phyloP scores from a whole-genome alignment of 345 rosid genomes.

The Arabis alpina region DNA sequence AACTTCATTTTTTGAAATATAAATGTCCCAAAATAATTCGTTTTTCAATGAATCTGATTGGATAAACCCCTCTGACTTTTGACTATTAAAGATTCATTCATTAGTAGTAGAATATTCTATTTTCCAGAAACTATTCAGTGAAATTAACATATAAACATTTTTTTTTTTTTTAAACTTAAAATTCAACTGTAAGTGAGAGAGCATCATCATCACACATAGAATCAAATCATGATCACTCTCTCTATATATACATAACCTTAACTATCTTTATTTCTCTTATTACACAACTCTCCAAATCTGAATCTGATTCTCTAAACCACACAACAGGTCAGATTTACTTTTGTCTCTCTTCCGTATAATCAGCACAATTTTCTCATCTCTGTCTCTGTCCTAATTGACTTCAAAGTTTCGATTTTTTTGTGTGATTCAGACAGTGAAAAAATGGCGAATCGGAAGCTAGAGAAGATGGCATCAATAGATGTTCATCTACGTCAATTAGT shows the following conservation, averaged over 20 bases:
- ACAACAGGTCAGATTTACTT: conserved; percentile 15
- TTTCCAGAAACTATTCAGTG: neutral
- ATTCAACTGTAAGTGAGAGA: too few species aligned
- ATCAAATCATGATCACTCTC: conserved; percentile 12
- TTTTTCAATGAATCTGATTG: neutral
- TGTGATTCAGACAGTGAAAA: conserved; percentile 9
- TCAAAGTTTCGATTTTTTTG: conserved; percentile 3
- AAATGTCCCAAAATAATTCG: neutral
- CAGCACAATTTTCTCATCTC: conserved; percentile 22
- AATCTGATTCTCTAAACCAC: conserved; percentile 30
- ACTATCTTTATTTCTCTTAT: conserved; percentile 2
- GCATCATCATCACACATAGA: too few species aligned
- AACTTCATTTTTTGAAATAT: too few species aligned
- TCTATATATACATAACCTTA: conserved; percentile 25
- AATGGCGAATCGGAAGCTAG: conserved; percentile 66
- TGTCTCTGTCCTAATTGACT: conserved; percentile 18
- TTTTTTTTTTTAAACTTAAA: too few species aligned
- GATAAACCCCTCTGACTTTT: neutral
- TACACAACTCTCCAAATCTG: conserved; percentile 26
- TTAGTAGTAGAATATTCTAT: conserved; percentile 2
- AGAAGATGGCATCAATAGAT: conserved; percentile 95
- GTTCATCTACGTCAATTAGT: conserved; percentile 84
- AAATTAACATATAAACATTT: too few species aligned
- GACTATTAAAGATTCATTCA: neutral
- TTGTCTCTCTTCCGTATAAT: conserved; percentile 5